Base-by-base conservation (phyloP, 257 asterid genomes). In the Verbascum thapsus region DNA sequence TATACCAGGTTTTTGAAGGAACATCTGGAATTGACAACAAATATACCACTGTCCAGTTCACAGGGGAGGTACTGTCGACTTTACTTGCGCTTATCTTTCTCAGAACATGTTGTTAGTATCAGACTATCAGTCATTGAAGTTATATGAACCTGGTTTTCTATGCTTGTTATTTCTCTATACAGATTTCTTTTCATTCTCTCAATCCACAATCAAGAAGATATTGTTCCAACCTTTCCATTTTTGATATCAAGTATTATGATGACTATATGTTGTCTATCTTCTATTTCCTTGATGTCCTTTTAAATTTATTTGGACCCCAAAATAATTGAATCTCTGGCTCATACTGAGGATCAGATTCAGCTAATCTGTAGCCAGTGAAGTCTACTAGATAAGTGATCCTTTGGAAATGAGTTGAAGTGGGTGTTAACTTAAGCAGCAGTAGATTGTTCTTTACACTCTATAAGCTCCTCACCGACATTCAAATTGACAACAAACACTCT, bases 21-120 rank as follows among this genome's bases (percentile, higher is more conserved):
- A 88, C 95, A 41, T 88, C 96, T 66, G 96, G 96, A 78, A 85
- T 92, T 48, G 96, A 91, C 76, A 91, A 85, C 74, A 91, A 86
- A 71, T 91, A 80, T 68, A 91, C 98, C 42, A 91, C 95, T 11
- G 98, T 91, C 67, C 98, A 91, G 81, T 91, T 91, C 72, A 91
- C 96, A 15, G 96, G 96, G 75, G 98, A 91, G 96, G 95, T 88
- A 81, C 60, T 57, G 32, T 61, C 48, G 34, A 18, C 62, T 50
- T 5, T 13, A 5, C 23, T 67, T 26, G 61, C 60, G 53, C n/a
- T 60, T 69, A 3, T 47, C 19, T 51, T 44, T 63, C 15, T 42
- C 16, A 19, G 16, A 18, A 55, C 58, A 41, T 30, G 20, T 32
- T 39, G 53, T 49, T 37, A 34, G 23, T 39, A 26, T 30, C 8